Percentiles rank a stretch among this genome's conserved stretches.
Evolutionary conservation across 1,284 basidiomycete genomes (phyloP).

Genomic region (Volvariella surrecta): DNA sequence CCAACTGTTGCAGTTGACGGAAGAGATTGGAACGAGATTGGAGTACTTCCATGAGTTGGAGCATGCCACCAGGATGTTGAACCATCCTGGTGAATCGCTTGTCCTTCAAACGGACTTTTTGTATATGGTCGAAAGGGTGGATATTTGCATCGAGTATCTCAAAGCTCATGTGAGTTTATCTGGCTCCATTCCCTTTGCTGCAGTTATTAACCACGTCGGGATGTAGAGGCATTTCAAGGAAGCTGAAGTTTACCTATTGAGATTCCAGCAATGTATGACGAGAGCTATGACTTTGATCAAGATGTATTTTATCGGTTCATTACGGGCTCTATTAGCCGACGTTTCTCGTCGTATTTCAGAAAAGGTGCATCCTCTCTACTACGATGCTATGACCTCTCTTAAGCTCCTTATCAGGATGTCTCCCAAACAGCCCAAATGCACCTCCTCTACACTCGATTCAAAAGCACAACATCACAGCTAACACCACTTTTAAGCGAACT

Average conservation of each 20-base stretch:
- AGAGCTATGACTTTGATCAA: conserved; percentile 94
- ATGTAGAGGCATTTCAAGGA: conserved; percentile 79
- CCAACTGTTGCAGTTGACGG: conserved; percentile 66
- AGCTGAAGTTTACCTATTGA: conserved; percentile 83
- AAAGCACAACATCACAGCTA: conserved; percentile 59
- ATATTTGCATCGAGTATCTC: conserved; percentile 86
- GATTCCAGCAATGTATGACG: conserved; percentile 94
- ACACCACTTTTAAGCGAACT: conserved; percentile 77
- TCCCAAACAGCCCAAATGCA: conserved; percentile 79
- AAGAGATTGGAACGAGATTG: conserved; percentile 67
- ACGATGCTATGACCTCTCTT: not conserved
- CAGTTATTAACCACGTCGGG: not conserved
- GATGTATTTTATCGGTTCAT: conserved; percentile 84
- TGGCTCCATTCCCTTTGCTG: not conserved
- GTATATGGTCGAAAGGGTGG: conserved; percentile 89
- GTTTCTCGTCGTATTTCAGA: conserved; percentile 67
- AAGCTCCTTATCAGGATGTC: conserved; percentile 44
- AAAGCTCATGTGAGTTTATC: conserved; percentile 64
- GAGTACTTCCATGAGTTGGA: conserved; percentile 93
- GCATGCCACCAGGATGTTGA: conserved; percentile 82
- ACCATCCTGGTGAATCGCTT: conserved; percentile 84
- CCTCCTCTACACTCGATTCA: conserved; percentile 84
- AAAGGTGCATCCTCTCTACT: conserved; percentile 36
- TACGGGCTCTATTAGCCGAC: conserved; percentile 68
- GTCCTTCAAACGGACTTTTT: conserved; percentile 86